phyloP scores from a whole-genome alignment of 2,329 filamentous ascomycete species.

The Talaromyces sp. region DNA sequence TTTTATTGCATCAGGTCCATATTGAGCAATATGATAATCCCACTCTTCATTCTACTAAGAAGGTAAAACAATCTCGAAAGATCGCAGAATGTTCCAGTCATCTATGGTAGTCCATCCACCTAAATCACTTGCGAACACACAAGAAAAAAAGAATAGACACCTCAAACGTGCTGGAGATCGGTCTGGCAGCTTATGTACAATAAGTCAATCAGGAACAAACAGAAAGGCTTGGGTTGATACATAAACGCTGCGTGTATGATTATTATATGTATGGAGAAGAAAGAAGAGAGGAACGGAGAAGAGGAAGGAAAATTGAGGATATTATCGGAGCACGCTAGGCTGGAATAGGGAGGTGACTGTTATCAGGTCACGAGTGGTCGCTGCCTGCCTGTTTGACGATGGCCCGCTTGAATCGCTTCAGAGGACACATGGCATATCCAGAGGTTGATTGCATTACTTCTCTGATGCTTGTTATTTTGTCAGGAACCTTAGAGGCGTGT shows the following conservation, averaged over 20 bases:
- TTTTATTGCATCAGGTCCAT: background rate
- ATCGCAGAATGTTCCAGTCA: conserved; percentile 37
- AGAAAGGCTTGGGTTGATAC: background rate
- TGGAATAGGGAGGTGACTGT: background rate
- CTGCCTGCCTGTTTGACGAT: background rate
- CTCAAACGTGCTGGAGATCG: conserved; percentile 47
- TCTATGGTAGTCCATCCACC: conserved; percentile 48
- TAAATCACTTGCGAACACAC: background rate
- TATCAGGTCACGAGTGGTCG: background rate
- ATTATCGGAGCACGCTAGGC: background rate
- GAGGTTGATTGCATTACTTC: background rate
- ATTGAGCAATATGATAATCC: background rate
- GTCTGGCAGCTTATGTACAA: conserved; percentile 26
- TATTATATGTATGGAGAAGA: conserved; percentile 4
- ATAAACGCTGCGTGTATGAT: conserved; percentile 6
- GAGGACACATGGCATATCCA: background rate
- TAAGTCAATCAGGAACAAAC: background rate
- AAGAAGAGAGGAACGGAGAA: background rate
- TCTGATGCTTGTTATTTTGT: background rate
- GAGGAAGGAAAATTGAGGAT: background rate
- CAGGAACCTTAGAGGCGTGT: background rate
- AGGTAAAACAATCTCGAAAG: too few species aligned
- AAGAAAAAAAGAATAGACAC: conserved; percentile 37
- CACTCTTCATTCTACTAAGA: background rate
- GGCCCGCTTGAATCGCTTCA: background rate